Percentiles rank a stretch among this genome's conserved stretches.
Conservation (phyloP, 1,284 basidiomycete genomes). For the Fomes fomentarius region DNA sequence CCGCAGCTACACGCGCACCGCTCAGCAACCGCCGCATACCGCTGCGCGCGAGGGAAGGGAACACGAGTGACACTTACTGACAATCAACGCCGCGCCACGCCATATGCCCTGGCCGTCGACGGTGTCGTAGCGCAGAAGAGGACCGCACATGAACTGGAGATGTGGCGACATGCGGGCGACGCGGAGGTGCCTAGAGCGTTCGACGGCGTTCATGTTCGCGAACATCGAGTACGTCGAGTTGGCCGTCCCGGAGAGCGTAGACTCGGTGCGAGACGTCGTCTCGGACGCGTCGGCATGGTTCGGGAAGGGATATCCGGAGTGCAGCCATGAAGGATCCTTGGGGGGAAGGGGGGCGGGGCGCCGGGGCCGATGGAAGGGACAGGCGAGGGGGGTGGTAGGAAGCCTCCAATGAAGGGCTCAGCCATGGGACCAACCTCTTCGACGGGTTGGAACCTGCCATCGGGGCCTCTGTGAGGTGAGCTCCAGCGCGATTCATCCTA, state of each 20-base stretch:
- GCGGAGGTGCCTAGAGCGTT: conserved; percentile 60
- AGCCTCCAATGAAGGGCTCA: conserved; percentile 49
- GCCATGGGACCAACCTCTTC: conserved; percentile 61
- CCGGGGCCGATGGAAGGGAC: conserved; percentile 24
- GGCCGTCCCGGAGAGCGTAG: conserved; percentile 9
- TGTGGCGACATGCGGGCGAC: conserved; percentile 71
- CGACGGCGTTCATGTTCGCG: conserved; percentile 59
- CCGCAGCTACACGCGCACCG: conserved; percentile 55
- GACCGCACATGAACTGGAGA: conserved; percentile 84
- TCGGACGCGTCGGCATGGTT: conserved; percentile 19
- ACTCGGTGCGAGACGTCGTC: conserved; percentile 16
- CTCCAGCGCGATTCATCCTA: conserved; percentile 52
- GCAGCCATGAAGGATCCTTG: conserved; percentile 35
- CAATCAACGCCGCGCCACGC: conserved; percentile 86
- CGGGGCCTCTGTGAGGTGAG: conserved; percentile 47
- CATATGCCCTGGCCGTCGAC: conserved; percentile 78
- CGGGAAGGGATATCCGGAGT: conserved; percentile 24
- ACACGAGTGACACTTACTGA: conserved; percentile 56
- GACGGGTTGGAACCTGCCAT: conserved; percentile 55
- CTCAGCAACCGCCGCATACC: neutral
- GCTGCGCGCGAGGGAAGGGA: neutral
- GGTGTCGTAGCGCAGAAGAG: conserved; percentile 91
- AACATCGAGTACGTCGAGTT: conserved; percentile 34
- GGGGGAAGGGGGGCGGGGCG: conserved; percentile 40
- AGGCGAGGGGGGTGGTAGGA: conserved; percentile 24